Conservation (phyloP, 371 early-diverging fungal species). For the Mucor piriformis region DNA sequence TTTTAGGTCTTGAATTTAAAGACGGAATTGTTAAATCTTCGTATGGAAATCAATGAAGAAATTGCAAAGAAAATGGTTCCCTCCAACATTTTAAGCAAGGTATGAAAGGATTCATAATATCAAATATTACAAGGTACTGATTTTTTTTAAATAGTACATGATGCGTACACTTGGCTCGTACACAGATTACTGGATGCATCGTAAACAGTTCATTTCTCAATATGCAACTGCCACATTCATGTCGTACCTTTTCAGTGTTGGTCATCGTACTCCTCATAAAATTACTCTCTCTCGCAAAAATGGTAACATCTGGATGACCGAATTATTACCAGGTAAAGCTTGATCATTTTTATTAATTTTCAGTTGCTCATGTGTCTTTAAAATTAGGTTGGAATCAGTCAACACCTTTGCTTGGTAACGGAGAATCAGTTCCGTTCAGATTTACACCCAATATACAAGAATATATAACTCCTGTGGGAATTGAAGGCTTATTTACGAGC, state of each 20-base stretch:
- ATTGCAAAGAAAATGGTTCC: constrained; percentile 81
- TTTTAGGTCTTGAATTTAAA: constrained; percentile 49
- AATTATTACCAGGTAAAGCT: constrained; percentile 69
- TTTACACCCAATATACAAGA: constrained; percentile 96
- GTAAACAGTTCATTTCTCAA: constrained; percentile 91
- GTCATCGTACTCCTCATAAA: constrained; percentile 86
- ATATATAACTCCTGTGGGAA: constrained; percentile 89
- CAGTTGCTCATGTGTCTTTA: constrained; percentile 11
- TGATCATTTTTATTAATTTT: neutral
- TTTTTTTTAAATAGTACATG: constrained; percentile 54
- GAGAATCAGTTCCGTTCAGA: constrained; percentile 94
- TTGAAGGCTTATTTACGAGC: constrained; percentile 89
- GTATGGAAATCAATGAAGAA: constrained; percentile 81
- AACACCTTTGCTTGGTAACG: constrained; percentile 41
- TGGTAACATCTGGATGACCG: constrained; percentile 82
- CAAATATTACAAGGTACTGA: neutral
- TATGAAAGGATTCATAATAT: constrained; percentile 4
- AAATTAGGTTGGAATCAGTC: constrained; percentile 34
- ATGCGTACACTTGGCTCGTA: constrained; percentile 71
- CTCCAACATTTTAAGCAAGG: constrained; percentile 76
- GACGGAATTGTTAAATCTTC: constrained; percentile 71
- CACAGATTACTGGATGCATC: constrained; percentile 88
- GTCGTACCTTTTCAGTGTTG: constrained; percentile 86
- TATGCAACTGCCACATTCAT: constrained; percentile 89
- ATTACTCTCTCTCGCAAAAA: constrained; percentile 79